These are phyloP conservation scores for Tricholoma furcatifolium DNA, from an alignment of 768 basidiomycete species.

Conservation along the genomic window DNA sequence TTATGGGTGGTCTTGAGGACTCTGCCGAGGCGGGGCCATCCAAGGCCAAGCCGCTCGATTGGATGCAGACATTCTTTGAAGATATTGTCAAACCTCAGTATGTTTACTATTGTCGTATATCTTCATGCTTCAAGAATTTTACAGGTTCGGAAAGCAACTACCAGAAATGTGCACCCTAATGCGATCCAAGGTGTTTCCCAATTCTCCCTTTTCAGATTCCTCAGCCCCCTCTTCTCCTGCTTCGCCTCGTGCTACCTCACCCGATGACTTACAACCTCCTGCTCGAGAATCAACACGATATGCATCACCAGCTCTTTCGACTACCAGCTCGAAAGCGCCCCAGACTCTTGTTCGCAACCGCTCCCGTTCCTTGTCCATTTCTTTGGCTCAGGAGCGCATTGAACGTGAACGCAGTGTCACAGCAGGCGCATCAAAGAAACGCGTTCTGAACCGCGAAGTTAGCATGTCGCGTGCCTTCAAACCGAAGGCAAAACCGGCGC, in stretches of 20 bases:
- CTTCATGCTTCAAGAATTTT: background rate
- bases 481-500: conserved; percentile 22
- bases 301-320: conserved; percentile 22
- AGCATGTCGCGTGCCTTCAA: conserved; percentile 77
- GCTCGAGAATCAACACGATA: conserved; percentile 8
- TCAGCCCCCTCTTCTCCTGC: conserved; percentile 38
- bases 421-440: conserved; percentile 40
- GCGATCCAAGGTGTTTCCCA: conserved; percentile 64
- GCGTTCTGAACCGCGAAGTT: conserved; percentile 64
- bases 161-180: conserved; percentile 57
- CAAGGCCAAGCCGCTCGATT: conserved; percentile 47
- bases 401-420: conserved; percentile 35
- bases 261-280: conserved; percentile 12
- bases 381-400: conserved; percentile 59
- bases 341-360: conserved; percentile 38
- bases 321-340: conserved; percentile 16
- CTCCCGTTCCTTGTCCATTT: conserved; percentile 66
- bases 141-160: conserved; percentile 54
- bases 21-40: conserved; percentile 14
- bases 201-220: conserved; percentile 61
- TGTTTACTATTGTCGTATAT: conserved; percentile 19
- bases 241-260: conserved; percentile 31
- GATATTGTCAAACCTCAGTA: conserved; percentile 66
- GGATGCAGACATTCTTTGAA: conserved; percentile 74
- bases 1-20: conserved; percentile 41